Evolutionary conservation across 1,284 basidiomycete genomes (phyloP).

Genomic region (Ceratobasidium sp.): DNA sequence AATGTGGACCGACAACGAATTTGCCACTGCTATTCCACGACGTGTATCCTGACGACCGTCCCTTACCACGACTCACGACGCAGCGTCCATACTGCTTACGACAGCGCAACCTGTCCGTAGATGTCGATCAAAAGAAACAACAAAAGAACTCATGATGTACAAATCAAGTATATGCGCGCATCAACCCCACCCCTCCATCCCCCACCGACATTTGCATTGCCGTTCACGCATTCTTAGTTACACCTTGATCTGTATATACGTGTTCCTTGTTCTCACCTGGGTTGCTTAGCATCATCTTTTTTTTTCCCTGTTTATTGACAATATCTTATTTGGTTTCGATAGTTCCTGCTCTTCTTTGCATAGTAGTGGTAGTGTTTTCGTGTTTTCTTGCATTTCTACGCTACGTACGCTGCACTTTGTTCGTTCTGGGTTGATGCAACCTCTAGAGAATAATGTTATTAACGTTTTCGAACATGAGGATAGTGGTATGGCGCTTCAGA

Average conservation of each 20-base stretch:
- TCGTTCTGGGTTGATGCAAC: slow-evolving; percentile 20
- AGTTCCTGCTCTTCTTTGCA: neutral
- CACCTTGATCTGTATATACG: slow-evolving; percentile 14
- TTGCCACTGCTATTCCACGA: neutral
- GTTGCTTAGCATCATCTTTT: slow-evolving; percentile 3
- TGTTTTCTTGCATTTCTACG: slow-evolving; percentile 13
- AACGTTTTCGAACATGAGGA: neutral
- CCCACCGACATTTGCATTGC: slow-evolving; percentile 11
- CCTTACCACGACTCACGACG: neutral
- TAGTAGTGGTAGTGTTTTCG: neutral
- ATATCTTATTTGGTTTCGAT: slow-evolving; percentile 25
- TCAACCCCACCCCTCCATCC: neutral
- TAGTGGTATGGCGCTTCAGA: too few species aligned
- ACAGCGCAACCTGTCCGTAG: slow-evolving; percentile 7
- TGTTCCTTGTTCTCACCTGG: neutral
- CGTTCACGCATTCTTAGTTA: slow-evolving; percentile 11
- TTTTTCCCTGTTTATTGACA: slow-evolving; percentile 18
- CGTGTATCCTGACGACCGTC: neutral
- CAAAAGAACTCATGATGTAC: slow-evolving; percentile 1
- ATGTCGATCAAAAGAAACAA: neutral
- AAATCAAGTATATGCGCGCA: slow-evolving; percentile 6
- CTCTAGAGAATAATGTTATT: slow-evolving; percentile 24
- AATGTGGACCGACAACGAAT: slow-evolving; percentile 1
- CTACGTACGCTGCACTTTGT: slow-evolving; percentile 31
- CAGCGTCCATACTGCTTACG: neutral